Percentiles rank a stretch among this genome's conserved stretches.
phyloP scores from a whole-genome alignment of 2,329 filamentous ascomycete genomes.

The Pseudogymnoascus verrucosus region DNA sequence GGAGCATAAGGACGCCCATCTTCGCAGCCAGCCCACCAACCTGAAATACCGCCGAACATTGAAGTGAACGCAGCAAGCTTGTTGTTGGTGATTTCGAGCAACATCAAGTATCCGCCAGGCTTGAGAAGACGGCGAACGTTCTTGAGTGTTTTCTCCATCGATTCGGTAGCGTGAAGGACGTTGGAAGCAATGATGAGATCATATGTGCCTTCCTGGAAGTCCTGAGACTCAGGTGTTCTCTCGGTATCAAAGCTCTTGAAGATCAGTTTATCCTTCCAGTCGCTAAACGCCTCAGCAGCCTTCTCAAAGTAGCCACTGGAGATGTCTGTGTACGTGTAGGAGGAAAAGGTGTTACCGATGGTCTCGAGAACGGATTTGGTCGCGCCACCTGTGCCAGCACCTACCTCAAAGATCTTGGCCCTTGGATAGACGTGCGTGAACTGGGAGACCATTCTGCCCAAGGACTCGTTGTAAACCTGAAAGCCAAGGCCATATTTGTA shows the following conservation, averaged over 20 bases:
- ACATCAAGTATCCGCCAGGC: slow-evolving; percentile 20
- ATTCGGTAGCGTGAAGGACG: slow-evolving; percentile 31
- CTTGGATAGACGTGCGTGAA: slow-evolving; percentile 18
- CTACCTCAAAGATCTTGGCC: slow-evolving; percentile 42
- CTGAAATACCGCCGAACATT: slow-evolving; percentile 26
- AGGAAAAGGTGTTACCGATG: slow-evolving; percentile 27
- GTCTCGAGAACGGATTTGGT: slow-evolving; percentile 30
- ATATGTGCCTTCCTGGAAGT: slow-evolving; percentile 23
- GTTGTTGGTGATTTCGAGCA: slow-evolving; percentile 22
- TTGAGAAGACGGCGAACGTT: slow-evolving; percentile 22
- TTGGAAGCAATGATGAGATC: slow-evolving; percentile 32
- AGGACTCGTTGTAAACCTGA: slow-evolving; percentile 78
- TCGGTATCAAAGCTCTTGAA: slow-evolving; percentile 29
- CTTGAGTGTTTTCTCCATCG: slow-evolving; percentile 17
- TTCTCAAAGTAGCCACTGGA: slow-evolving; percentile 34
- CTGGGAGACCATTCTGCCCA: slow-evolving; percentile 59
- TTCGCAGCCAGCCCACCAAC: slow-evolving; percentile 28
- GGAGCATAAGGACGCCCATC: slow-evolving; percentile 17
- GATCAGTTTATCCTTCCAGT: slow-evolving; percentile 15
- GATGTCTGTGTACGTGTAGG: slow-evolving; percentile 41
- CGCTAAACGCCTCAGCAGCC: slow-evolving; percentile 23
- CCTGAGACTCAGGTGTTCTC: slow-evolving; percentile 23
- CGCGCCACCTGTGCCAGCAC: slow-evolving; percentile 34
- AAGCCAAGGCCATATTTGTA: slow-evolving; percentile 54
- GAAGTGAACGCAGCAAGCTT: slow-evolving; percentile 21